Conservation (phyloP, 768 basidiomycete species). For the Xerocomellus amylosporus region DNA sequence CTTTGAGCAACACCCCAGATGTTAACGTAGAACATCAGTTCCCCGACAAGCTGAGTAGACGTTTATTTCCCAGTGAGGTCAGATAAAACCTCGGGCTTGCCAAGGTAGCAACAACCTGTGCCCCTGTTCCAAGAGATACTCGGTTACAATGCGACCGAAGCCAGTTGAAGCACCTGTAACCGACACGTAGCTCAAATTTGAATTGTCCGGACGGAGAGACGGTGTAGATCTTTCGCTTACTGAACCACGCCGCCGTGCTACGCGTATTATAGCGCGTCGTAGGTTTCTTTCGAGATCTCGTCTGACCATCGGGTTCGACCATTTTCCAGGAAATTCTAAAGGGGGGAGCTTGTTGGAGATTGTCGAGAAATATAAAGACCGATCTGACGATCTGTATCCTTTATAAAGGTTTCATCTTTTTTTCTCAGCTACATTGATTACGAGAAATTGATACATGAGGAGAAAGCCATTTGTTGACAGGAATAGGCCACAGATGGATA, state of each 20-base stretch:
- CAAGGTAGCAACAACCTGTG: neutral
- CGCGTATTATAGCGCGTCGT: neutral
- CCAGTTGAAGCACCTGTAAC: neutral
- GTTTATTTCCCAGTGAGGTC: neutral
- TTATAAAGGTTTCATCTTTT: too few relatives aligned
- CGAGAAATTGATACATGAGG: neutral
- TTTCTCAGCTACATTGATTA: neutral
- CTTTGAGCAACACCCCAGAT: neutral
- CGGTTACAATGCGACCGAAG: neutral
- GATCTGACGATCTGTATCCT: neutral
- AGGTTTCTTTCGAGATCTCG: neutral
- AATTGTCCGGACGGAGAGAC: neutral
- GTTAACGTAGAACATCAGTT: neutral
- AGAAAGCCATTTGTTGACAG: neutral
- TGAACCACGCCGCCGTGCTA: too few relatives aligned
- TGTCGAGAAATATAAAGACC: too few relatives aligned
- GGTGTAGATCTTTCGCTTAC: neutral
- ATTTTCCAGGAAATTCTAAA: too few relatives aligned
- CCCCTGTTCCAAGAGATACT: neutral
- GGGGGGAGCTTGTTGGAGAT: too few relatives aligned
- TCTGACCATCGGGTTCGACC: too few relatives aligned
- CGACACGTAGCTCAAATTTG: neutral
- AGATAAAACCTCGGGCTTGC: neutral
- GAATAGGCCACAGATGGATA: neutral
- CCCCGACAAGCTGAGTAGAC: neutral